Conservation (phyloP, 805 yeast species). For the Wickerhamomyces sydowiorum region DNA sequence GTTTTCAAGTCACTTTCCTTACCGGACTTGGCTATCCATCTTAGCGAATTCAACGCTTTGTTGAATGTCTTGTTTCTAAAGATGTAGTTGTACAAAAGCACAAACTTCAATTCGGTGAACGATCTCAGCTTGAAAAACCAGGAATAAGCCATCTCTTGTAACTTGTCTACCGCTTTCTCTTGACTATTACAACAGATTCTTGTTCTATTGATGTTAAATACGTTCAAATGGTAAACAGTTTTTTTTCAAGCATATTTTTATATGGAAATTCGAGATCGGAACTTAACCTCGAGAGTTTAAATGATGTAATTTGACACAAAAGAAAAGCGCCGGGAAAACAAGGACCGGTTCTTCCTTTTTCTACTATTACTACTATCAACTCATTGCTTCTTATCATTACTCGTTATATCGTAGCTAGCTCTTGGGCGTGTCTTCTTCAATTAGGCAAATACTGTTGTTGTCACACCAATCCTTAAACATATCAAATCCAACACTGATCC, state of each 20-base stretch:
- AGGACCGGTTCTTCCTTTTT: background rate
- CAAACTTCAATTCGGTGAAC: background rate
- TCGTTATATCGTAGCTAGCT: background rate
- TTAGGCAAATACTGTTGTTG: conserved; percentile 17
- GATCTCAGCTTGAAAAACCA: background rate
- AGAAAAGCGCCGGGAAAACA: background rate
- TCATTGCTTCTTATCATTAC: background rate
- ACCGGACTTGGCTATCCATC: background rate
- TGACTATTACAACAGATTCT: background rate
- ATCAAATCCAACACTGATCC: conserved; percentile 5
- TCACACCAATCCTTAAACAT: conserved; percentile 21
- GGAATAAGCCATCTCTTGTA: background rate
- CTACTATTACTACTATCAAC: background rate
- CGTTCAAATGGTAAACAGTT: no score
- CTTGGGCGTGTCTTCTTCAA: conserved; percentile 9
- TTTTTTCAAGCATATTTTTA: no score
- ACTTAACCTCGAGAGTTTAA: no score
- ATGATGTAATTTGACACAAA: background rate
- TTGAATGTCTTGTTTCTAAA: background rate
- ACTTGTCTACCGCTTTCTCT: background rate
- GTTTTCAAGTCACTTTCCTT: background rate
- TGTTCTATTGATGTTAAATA: no score
- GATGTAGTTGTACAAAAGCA: background rate
- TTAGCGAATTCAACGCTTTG: background rate
- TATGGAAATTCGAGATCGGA: no score